phyloP scores from a whole-genome alignment of 2,329 filamentous ascomycete species.

The Alternaria solani region DNA sequence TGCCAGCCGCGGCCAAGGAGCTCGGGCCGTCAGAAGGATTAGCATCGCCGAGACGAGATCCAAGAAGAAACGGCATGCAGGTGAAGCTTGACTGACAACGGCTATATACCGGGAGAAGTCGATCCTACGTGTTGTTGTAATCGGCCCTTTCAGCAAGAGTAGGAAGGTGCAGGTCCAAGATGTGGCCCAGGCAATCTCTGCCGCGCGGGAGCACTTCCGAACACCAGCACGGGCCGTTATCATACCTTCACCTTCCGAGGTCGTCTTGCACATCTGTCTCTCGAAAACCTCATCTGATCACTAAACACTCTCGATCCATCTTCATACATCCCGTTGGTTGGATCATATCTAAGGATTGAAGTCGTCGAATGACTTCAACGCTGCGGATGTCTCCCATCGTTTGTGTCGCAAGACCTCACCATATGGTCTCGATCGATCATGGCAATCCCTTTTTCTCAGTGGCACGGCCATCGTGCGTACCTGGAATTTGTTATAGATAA shows the following conservation, averaged over 20 bases:
- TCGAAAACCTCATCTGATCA: neutral
- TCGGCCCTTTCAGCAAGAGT: constrained; percentile 1
- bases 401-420: neutral
- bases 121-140: constrained; percentile 1
- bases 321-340: neutral
- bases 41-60: constrained; percentile 13
- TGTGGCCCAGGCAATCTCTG: neutral
- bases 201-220: neutral
- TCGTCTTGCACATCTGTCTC: neutral
- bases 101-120: constrained; percentile 2
- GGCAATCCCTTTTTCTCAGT: neutral
- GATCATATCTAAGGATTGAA: neutral
- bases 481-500: neutral
- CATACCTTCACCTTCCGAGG: neutral
- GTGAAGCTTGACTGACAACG: constrained; percentile 13
- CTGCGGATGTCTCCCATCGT: neutral
- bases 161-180: constrained; percentile 1
- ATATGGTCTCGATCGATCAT: neutral
- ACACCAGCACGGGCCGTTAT: neutral
- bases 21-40: constrained; percentile 1
- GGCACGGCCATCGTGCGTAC: neutral
- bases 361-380: neutral
- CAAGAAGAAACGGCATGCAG: constrained; percentile 9
- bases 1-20: neutral
- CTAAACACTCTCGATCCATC: neutral